A percentile compares a stretch with the other conserved stretches of the same genome.
These are phyloP conservation scores for Saccharomycopsis hybrid DNA, from an alignment of 1,139 yeast species.

Conservation along the genomic window DNA sequence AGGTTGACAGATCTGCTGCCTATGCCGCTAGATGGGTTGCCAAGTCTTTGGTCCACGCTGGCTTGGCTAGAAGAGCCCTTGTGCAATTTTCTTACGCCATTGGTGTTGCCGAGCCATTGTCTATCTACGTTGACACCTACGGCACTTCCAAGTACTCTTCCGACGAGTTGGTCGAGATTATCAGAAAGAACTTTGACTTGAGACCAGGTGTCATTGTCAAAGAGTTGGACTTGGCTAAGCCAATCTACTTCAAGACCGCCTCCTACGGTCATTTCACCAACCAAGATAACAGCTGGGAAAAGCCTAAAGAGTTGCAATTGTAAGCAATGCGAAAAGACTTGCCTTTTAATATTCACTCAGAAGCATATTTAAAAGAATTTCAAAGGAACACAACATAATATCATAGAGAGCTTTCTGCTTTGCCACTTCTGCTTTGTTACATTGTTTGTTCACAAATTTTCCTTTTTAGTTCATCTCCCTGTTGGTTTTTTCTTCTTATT, in stretches of 20 bases:
- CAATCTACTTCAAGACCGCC: slow-evolving; percentile 98
- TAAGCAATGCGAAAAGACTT: no score
- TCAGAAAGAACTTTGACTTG: slow-evolving; percentile 91
- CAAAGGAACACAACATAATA: no score
- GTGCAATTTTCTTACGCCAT: slow-evolving; percentile 99
- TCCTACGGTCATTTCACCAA: slow-evolving; percentile 99
- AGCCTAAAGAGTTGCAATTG: slow-evolving; percentile 81
- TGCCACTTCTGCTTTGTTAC: no score
- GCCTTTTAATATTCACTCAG: no score
- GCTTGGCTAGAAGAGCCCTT: slow-evolving; percentile 93
- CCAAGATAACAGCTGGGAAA: slow-evolving; percentile 98
- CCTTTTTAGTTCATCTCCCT: no score
- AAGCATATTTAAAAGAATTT: no score
- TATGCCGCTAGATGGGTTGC: slow-evolving; percentile 99
- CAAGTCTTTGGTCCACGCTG: slow-evolving; percentile 91
- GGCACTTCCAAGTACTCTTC: slow-evolving; percentile 92
- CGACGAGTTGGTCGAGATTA: slow-evolving; percentile 83
- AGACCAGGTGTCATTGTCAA: slow-evolving; percentile 99
- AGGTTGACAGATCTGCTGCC: slow-evolving; percentile 99
- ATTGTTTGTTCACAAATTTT: no score
- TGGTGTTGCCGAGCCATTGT: slow-evolving; percentile 99
- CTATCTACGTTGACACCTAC: slow-evolving; percentile 94
- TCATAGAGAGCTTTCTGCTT: no score
- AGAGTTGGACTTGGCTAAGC: slow-evolving; percentile 96
- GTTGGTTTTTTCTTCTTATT: no score